phyloP scores from a whole-genome alignment of 2,329 filamentous ascomycete genomes.

The Fusarium foetens region DNA sequence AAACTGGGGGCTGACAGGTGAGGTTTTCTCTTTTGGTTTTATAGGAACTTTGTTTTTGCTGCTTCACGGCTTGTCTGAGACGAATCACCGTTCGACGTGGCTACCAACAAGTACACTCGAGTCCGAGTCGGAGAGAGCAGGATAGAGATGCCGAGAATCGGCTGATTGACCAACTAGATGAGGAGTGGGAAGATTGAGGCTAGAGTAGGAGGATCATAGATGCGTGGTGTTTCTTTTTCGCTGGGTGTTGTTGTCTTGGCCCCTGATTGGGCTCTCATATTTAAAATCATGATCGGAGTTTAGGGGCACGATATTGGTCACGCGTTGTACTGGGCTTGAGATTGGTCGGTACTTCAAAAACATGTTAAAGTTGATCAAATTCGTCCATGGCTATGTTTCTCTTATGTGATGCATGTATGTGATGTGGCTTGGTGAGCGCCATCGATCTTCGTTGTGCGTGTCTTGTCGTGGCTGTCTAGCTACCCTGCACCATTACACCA shows the following conservation, averaged over 20 bases:
- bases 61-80: constrained; percentile 75
- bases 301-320: constrained; percentile 30
- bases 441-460: neutral
- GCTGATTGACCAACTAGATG: constrained; percentile 93
- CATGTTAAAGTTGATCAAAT: constrained; percentile 24
- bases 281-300: constrained; percentile 39
- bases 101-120: constrained; percentile 71
- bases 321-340: constrained; percentile 18
- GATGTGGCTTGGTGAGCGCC: neutral
- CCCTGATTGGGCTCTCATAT: constrained; percentile 16
- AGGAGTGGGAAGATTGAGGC: constrained; percentile 88
- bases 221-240: constrained; percentile 9
- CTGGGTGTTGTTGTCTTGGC: neutral
- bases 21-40: constrained; percentile 17
- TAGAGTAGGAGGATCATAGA: neutral
- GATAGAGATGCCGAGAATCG: constrained; percentile 86
- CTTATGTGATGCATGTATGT: neutral
- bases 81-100: constrained; percentile 72
- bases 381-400: neutral
- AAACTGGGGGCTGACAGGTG: constrained; percentile 41
- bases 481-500: constrained; percentile 1
- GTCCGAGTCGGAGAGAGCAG: constrained; percentile 59
- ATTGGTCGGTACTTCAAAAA: constrained; percentile 17
- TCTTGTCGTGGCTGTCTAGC: neutral
- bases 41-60: constrained; percentile 74